These are phyloP conservation scores for Fraxinus dipetala DNA, from an alignment of 305 asterid genomes.

Conservation along the genomic window DNA sequence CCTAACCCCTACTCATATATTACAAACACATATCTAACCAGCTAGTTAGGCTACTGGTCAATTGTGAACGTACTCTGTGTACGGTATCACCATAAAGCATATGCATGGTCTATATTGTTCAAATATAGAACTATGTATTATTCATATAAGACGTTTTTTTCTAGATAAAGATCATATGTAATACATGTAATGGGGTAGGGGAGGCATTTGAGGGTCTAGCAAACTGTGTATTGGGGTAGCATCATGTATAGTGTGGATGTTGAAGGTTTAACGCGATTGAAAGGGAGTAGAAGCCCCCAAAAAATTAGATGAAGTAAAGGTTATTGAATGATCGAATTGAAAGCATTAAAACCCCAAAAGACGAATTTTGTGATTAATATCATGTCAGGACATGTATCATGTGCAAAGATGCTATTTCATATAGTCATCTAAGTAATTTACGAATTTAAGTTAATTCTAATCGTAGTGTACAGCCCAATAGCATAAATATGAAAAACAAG, in stretches of 20 bases:
- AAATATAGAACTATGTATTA: slow-evolving; percentile 20
- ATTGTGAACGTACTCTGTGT: slow-evolving; percentile 42
- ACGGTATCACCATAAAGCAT: slow-evolving; percentile 32
- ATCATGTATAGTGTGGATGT: background rate
- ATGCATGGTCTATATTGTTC: slow-evolving; percentile 29
- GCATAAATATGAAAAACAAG: background rate
- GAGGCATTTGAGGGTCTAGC: background rate
- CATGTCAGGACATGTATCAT: background rate
- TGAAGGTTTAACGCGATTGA: background rate
- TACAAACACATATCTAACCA: slow-evolving; percentile 28
- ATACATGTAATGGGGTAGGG: background rate
- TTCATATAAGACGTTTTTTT: slow-evolving; percentile 12
- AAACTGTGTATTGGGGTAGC: background rate
- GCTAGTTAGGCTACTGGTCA: slow-evolving; percentile 37
- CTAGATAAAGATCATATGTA: background rate
- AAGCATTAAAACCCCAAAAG: background rate
- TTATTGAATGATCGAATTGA: background rate
- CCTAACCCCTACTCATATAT: slow-evolving; percentile 34
- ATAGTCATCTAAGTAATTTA: background rate
- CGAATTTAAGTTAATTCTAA: background rate
- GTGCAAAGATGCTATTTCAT: background rate
- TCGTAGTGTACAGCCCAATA: background rate
- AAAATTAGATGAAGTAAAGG: background rate
- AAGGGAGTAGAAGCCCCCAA: background rate
- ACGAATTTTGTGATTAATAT: background rate